These are phyloP conservation scores for Oxyria digyna DNA, from an alignment of 148 eudicot genomes.

Conservation along the genomic window DNA sequence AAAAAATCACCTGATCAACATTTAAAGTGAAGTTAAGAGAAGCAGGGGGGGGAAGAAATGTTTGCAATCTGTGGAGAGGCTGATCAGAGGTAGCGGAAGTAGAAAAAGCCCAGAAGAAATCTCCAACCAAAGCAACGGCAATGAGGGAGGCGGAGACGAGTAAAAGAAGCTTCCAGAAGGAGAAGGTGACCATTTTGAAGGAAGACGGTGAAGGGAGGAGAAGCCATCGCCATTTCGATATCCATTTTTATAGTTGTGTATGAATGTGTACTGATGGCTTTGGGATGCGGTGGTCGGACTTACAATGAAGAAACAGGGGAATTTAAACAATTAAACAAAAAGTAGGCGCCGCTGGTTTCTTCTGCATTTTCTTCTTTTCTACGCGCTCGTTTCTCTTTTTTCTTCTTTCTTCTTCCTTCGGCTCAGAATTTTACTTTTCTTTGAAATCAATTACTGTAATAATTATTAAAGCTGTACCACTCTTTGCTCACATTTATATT, in stretches of 20 bases:
- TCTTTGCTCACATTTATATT: too few relatives aligned
- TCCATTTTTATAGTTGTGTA: neutral
- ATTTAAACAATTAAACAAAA: neutral
- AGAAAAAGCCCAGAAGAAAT: conserved; percentile 18
- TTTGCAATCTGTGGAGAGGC: conserved; percentile 8
- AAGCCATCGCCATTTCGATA: neutral
- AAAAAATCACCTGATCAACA: neutral
- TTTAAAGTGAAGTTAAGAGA: conserved; percentile 1
- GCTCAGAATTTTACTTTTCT: too few relatives aligned
- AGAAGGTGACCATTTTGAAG: conserved; percentile 3
- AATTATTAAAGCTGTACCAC: too few relatives aligned
- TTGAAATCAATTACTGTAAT: too few relatives aligned
- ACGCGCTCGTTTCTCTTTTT: too few relatives aligned
- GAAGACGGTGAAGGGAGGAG: neutral
- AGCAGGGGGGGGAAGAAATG: conserved; percentile 8
- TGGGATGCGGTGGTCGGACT: neutral
- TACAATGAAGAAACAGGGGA: neutral
- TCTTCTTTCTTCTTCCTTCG: too few relatives aligned
- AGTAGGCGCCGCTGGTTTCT: conserved; percentile 9
- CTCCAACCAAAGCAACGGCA: conserved; percentile 12
- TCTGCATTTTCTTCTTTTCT: too few relatives aligned
- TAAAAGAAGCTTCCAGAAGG: conserved; percentile 7
- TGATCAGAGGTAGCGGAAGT: conserved; percentile 2
- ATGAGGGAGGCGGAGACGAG: conserved; percentile 6
- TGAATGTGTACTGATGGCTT: neutral